Conservation (phyloP, 495 filamentous ascomycete species). For the Friedmanniomyces simplex region DNA sequence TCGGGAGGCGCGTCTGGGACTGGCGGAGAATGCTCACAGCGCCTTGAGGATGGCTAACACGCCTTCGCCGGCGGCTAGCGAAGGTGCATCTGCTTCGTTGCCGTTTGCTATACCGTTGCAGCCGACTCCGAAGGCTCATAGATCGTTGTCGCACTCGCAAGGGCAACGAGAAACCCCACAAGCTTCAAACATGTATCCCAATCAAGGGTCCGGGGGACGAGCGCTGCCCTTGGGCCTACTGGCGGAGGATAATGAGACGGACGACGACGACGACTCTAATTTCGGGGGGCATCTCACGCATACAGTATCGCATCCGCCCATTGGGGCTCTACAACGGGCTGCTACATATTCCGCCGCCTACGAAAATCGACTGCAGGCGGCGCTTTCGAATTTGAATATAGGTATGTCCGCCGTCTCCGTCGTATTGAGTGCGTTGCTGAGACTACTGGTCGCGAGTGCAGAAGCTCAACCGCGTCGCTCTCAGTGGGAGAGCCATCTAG, state of each 20-base stretch:
- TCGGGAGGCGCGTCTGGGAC: conserved; percentile 12
- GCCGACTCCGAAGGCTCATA: conserved; percentile 82
- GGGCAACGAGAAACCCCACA: conserved; percentile 47
- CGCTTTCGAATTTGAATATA: conserved; percentile 11
- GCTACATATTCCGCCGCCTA: conserved; percentile 13
- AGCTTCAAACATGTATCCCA: conserved; percentile 51
- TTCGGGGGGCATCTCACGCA: conserved; percentile 14
- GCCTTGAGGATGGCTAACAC: conserved; percentile 12
- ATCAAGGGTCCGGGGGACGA: background rate
- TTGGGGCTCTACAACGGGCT: conserved; percentile 16
- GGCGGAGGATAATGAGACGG: conserved; percentile 12
- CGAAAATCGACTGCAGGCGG: conserved; percentile 7
- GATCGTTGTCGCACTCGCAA: conserved; percentile 94
- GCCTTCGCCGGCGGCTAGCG: conserved; percentile 39
- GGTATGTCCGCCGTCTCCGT: conserved; percentile 3
- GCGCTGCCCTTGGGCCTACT: conserved; percentile 14
- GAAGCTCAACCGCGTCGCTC: conserved; percentile 28
- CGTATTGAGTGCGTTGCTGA: background rate
- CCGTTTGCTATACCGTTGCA: conserved; percentile 86
- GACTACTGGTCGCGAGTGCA: background rate
- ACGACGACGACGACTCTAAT: conserved; percentile 10
- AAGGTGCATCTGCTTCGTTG: conserved; percentile 49
- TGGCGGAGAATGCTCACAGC: conserved; percentile 1
- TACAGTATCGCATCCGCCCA: conserved; percentile 19
- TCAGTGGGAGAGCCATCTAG: conserved; percentile 80